These are phyloP conservation scores for Aureobasidium sp. DNA, from an alignment of 2,329 filamentous ascomycete species.

Conservation along the genomic window DNA sequence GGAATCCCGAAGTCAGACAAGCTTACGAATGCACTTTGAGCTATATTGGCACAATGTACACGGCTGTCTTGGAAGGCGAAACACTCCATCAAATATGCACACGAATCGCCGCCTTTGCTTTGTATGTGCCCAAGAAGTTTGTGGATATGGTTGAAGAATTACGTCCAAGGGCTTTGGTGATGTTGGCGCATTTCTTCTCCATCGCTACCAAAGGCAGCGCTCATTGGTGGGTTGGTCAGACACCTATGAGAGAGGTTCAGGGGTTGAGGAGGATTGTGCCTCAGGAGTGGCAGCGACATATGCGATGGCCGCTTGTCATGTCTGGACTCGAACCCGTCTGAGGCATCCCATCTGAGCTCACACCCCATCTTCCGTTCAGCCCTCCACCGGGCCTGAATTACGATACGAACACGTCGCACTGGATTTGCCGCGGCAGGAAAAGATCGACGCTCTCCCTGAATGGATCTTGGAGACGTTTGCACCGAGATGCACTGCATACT, in stretches of 20 bases:
- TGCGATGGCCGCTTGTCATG: constrained; percentile 25
- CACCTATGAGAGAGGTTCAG: constrained; percentile 24
- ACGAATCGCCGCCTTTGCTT: constrained; percentile 28
- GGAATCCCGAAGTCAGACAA: constrained; percentile 20
- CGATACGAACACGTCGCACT: not conserved
- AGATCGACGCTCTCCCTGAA: not conserved
- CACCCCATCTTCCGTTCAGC: not conserved
- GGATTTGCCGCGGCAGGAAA: too few relatives aligned
- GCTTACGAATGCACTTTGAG: constrained; percentile 25
- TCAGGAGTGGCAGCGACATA: constrained; percentile 26
- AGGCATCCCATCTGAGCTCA: not conserved
- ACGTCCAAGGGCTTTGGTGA: constrained; percentile 29
- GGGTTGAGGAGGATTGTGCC: constrained; percentile 25
- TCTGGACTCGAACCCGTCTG: constrained; percentile 4
- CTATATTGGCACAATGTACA: constrained; percentile 26
- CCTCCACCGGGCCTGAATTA: not conserved
- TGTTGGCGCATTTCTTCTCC: constrained; percentile 30
- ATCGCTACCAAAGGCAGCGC: constrained; percentile 25
- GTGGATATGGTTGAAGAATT: constrained; percentile 27
- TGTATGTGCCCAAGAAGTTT: constrained; percentile 27
- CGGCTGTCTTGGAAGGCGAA: constrained; percentile 22
- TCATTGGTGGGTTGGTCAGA: constrained; percentile 26
- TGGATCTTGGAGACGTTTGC: too few relatives aligned
- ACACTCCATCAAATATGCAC: constrained; percentile 23
- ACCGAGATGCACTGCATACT: not conserved